phyloP scores from a whole-genome alignment of 768 basidiomycete species.

The Auricularia heimuer region DNA sequence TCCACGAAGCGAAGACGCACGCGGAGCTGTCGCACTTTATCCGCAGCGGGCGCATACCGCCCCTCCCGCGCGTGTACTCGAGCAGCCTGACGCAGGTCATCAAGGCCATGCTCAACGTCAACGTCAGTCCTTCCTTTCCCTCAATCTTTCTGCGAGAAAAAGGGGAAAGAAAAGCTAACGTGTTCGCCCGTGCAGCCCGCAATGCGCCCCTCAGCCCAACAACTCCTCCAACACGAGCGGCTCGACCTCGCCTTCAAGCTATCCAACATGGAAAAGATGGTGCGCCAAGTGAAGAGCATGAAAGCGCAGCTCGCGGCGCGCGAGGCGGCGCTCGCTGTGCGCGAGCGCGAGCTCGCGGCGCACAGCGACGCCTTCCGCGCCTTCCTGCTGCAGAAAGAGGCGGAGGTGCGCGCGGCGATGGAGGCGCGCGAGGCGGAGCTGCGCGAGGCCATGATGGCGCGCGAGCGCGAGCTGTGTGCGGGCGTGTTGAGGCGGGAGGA shows the following conservation, averaged over 20 bases:
- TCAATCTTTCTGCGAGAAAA: neutral
- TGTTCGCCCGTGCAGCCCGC: slow-evolving; percentile 46
- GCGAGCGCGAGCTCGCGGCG: slow-evolving; percentile 37
- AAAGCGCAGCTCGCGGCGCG: neutral
- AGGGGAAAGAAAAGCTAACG: slow-evolving; percentile 1
- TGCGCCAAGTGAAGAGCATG: neutral
- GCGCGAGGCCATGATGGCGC: slow-evolving; percentile 43
- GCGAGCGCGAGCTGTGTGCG: slow-evolving; percentile 3
- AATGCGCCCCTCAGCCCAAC: slow-evolving; percentile 74
- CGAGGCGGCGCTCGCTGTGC: slow-evolving; percentile 36
- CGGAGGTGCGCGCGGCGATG: slow-evolving; percentile 39
- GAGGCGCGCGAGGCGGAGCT: slow-evolving; percentile 59
- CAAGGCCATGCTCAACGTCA: slow-evolving; percentile 78
- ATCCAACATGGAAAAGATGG: slow-evolving; percentile 18
- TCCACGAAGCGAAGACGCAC: slow-evolving; percentile 88
- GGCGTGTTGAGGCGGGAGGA: slow-evolving; percentile 3
- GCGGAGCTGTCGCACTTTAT: slow-evolving; percentile 75
- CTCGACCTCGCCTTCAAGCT: slow-evolving; percentile 54
- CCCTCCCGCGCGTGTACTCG: slow-evolving; percentile 76
- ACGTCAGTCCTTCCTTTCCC: slow-evolving; percentile 36
- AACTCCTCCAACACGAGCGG: slow-evolving; percentile 73
- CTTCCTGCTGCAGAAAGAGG: slow-evolving; percentile 37
- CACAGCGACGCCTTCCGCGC: slow-evolving; percentile 26
- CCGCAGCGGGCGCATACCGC: slow-evolving; percentile 83
- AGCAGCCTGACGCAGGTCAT: slow-evolving; percentile 62